Percentiles rank a stretch among this genome's conserved stretches.
Conservation (phyloP, 208 protist species). For the Acanthamoeba castellanii region DNA sequence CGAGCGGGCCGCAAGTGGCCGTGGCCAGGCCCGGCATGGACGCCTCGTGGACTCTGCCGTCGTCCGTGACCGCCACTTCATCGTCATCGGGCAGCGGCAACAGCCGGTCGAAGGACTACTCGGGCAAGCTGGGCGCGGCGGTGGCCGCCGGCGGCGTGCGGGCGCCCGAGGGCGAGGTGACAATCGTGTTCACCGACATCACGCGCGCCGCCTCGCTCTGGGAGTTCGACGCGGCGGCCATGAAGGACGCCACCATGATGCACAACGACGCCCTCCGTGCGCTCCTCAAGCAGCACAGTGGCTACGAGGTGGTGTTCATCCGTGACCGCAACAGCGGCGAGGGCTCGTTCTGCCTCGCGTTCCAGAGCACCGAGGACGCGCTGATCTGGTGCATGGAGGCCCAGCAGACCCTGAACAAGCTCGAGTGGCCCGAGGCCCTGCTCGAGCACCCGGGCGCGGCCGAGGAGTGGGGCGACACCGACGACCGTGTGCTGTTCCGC, state of each 20-base stretch:
- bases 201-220: conserved; percentile 17
- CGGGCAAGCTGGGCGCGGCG: background rate
- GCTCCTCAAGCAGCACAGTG: background rate
- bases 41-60: background rate
- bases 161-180: conserved; percentile 18
- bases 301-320: conserved; percentile 58
- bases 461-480: conserved; percentile 38
- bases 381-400: conserved; percentile 6
- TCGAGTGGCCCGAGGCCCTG: conserved; percentile 58
- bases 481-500: conserved; percentile 42
- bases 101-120: background rate
- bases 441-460: conserved; percentile 44
- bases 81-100: background rate
- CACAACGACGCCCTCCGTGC: background rate
- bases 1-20: background rate
- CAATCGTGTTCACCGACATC: conserved; percentile 58
- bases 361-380: conserved; percentile 13
- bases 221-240: background rate
- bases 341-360: conserved; percentile 69
- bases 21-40: background rate
- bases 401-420: conserved; percentile 28
- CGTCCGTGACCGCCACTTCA: background rate
- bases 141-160: conserved; percentile 6
- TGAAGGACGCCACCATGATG: background rate
- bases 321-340: conserved; percentile 59